Evolutionary conservation across 306 rosid genomes (phyloP), one percentile per base, ranked within the genome.

Genomic region (Inga oerstediana): DNA sequence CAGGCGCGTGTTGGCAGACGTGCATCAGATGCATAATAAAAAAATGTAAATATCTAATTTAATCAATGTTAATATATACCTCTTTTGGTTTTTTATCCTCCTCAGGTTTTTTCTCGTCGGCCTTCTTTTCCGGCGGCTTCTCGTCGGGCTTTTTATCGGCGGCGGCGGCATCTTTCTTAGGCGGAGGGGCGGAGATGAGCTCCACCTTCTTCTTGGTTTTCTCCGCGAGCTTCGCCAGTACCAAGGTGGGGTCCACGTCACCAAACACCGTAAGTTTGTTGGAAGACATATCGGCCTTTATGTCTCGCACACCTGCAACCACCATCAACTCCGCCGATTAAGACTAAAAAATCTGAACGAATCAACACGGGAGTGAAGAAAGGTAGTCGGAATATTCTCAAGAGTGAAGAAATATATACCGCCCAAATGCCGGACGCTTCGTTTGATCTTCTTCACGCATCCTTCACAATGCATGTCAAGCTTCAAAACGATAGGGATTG

Each of bases 381-480:
- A 20, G 5, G 0, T 10, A 35, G 9, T 17, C 22, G 16, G 9
- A 19, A 8, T 59, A 59, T 70, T 37, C 46, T 67, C 37, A 62
- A 10, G 34, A 4, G 7, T 62, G 3, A 9, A 22, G 3, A 12
- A 0, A 3, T 86, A 93, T 95, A 1, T 86, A 95, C 98, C 98
- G 10, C 87, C 82, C 61, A 93, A 58, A 79, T 81, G 76, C 19
- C 88, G 88, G 46, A 91, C 90, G 8, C 84, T 85, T 49, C 89
- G 93, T 83, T 87, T 93, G 80, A 92, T 84, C 77, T 92, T 92
- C 86, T 91, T 89, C 0, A 90, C 96, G 62, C 98, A 92, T 8
- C 99, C 99, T 49, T 93, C 98, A 74, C 98, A 93, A 87, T 93
- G 97, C 84, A 91, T 74, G n/a, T 92, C 98, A 10, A 92, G 82